A percentile compares a stretch with the other conserved stretches of the same genome.
Evolutionary conservation across 345 rosid species (phyloP).

Genomic region (Eucalyptus grandis): DNA sequence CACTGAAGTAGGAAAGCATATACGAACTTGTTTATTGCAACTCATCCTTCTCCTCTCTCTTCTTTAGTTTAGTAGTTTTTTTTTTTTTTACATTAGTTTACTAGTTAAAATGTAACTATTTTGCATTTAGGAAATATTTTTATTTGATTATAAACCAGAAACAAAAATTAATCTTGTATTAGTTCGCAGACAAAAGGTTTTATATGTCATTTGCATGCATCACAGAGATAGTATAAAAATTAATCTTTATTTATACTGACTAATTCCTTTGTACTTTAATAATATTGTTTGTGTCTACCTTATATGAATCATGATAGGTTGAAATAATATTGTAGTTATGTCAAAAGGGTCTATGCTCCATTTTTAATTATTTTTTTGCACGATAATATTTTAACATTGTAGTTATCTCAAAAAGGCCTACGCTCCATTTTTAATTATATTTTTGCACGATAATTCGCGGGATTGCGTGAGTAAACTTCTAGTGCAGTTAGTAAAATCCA

Average conservation of each 20-base stretch:
- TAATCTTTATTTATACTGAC: background rate
- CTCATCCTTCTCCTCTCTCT: background rate
- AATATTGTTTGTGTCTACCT: background rate
- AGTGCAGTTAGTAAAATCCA: background rate
- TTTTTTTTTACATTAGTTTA: background rate
- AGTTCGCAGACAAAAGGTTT: background rate
- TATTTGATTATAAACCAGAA: background rate
- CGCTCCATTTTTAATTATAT: background rate
- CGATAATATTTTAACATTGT: too few relatives aligned
- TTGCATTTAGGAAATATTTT: background rate
- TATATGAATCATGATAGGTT: background rate
- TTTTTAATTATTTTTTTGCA: background rate
- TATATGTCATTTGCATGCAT: background rate
- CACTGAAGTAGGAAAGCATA: background rate
- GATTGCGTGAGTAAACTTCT: background rate
- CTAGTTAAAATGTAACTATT: background rate
- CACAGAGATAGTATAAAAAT: background rate
- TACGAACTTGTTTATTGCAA: background rate
- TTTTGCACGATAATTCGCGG: background rate
- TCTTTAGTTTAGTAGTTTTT: too few relatives aligned
- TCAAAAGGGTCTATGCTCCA: background rate
- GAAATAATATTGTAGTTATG: background rate
- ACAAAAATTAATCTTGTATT: background rate
- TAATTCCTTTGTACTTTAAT: background rate
- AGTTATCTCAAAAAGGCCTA: background rate